Conservation (phyloP, 2,329 filamentous ascomycete genomes). For the Fusarium mexicanum region DNA sequence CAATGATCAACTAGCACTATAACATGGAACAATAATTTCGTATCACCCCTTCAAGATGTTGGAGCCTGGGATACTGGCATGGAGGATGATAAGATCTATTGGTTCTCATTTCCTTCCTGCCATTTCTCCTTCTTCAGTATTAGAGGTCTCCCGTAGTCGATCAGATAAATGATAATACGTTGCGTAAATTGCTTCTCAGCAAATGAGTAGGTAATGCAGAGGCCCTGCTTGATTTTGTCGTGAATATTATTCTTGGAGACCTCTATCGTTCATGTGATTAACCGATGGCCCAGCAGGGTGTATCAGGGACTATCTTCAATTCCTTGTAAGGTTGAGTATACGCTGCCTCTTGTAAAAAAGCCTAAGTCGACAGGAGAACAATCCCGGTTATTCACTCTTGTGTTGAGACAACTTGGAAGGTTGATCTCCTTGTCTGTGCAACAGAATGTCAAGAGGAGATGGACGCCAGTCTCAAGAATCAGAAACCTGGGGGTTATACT, state of each 20-base stretch:
- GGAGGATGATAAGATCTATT: background rate
- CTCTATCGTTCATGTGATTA: accelerated
- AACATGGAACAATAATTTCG: no score
- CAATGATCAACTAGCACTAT: no score
- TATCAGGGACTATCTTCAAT: accelerated
- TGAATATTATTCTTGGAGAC: background rate
- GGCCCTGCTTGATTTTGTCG: accelerated
- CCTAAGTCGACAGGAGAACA: accelerated
- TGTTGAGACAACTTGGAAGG: background rate
- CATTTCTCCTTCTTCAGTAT: background rate
- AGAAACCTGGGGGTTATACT: accelerated
- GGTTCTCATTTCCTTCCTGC: accelerated
- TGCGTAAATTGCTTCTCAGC: accelerated
- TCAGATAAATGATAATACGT: no score
- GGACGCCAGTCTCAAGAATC: no score
- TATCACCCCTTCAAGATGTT: accelerated
- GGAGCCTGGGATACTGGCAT: no score
- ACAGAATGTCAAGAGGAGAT: background rate
- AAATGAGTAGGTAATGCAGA: background rate
- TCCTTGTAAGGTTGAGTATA: accelerated
- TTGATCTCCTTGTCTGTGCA: no score
- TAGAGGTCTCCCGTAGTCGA: accelerated
- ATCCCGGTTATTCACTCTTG: accelerated
- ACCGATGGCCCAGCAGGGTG: accelerated
- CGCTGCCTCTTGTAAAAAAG: background rate